Evolutionary conservation across 2,329 filamentous ascomycete species (phyloP).

Genomic region (Amauroascus verrucosus): DNA sequence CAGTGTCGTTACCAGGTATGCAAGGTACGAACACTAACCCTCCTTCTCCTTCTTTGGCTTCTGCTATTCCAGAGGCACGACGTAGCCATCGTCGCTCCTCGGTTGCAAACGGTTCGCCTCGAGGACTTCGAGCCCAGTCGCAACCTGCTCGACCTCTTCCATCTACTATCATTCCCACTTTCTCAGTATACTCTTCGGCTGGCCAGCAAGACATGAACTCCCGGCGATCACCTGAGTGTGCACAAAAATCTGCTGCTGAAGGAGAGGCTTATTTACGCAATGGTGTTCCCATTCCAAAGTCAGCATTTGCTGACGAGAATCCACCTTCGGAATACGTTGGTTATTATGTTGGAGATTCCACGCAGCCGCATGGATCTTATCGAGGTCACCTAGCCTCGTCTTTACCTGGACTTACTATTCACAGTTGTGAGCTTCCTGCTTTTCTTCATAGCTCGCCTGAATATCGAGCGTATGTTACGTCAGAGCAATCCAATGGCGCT

Average conservation of each 20-base stretch:
- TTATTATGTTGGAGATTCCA: slow-evolving; percentile 38
- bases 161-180: slow-evolving; percentile 23
- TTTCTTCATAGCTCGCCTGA: slow-evolving; percentile 27
- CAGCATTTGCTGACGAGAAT: slow-evolving; percentile 30
- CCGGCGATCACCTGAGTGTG: slow-evolving; percentile 26
- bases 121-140: slow-evolving; percentile 39
- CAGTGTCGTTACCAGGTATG: slow-evolving; percentile 27
- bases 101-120: slow-evolving; percentile 34
- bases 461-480: slow-evolving; percentile 24
- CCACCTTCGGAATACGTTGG: slow-evolving; percentile 36
- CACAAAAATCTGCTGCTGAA: slow-evolving; percentile 26
- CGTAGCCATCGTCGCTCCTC: slow-evolving; percentile 39
- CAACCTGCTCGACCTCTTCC: slow-evolving; percentile 40
- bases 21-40: slow-evolving; percentile 38
- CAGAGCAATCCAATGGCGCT: slow-evolving; percentile 17
- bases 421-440: slow-evolving; percentile 28
- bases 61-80: slow-evolving; percentile 34
- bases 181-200: slow-evolving; percentile 28
- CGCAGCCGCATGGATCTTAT: slow-evolving; percentile 34
- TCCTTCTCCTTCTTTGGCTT: slow-evolving; percentile 35
- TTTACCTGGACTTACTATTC: slow-evolving; percentile 29
- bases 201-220: slow-evolving; percentile 23
- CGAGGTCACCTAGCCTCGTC: slow-evolving; percentile 32
- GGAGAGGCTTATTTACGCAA: slow-evolving; percentile 27
- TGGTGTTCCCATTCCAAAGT: slow-evolving; percentile 26